A percentile compares a stretch with the other conserved stretches of the same genome.
Evolutionary conservation across 2,329 filamentous ascomycete species (phyloP).

Genomic region (Beauveria asiatica): DNA sequence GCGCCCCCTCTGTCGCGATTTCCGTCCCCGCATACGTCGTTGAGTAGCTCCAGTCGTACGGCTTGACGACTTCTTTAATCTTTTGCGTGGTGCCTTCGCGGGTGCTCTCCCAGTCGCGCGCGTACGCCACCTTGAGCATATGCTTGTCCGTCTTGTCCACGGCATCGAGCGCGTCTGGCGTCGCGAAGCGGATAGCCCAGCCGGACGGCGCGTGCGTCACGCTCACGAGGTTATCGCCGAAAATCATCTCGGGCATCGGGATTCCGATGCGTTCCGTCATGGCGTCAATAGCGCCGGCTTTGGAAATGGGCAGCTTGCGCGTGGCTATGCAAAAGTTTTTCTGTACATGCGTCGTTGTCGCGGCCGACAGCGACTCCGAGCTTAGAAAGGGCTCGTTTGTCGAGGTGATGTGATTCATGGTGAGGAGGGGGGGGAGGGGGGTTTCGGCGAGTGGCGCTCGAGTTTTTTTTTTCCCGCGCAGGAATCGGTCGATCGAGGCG

Average conservation of each 20-base stretch:
- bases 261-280: conserved; percentile 75
- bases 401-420: conserved; percentile 33
- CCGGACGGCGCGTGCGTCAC: conserved; percentile 65
- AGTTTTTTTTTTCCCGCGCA: neutral
- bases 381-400: conserved; percentile 47
- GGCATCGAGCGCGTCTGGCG: conserved; percentile 76
- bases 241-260: conserved; percentile 96
- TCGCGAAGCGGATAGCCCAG: conserved; percentile 75
- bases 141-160: conserved; percentile 89
- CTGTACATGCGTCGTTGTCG: conserved; percentile 50
- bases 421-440: conserved; percentile 3
- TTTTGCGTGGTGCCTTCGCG: conserved; percentile 71
- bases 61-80: conserved; percentile 89
- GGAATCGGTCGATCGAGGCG: neutral
- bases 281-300: conserved; percentile 78
- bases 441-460: neutral
- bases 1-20: conserved; percentile 16
- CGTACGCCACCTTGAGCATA: conserved; percentile 92
- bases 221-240: conserved; percentile 82
- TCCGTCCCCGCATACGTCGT: conserved; percentile 73
- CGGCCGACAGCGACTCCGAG: conserved; percentile 38
- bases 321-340: conserved; percentile 67
- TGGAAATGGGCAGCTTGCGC: conserved; percentile 90
- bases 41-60: conserved; percentile 97
- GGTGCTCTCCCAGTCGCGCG: conserved; percentile 67